Base-by-base conservation (phyloP, 768 basidiomycete genomes). In the Xerocomellus amylosporus region DNA sequence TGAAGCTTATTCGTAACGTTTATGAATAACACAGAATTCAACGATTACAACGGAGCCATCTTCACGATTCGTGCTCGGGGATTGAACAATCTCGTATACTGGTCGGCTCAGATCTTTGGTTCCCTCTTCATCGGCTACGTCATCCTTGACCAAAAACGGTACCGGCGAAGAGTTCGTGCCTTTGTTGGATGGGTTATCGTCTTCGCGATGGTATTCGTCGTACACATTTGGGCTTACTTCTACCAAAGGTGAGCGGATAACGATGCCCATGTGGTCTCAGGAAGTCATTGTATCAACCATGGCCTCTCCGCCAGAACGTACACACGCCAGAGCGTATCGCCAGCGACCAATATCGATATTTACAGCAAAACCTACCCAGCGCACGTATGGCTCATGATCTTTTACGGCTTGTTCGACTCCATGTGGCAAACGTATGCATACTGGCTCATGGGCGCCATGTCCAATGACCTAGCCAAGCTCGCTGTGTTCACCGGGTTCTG, bases 391-490 rank as follows among this genome's bases (percentile, higher is more conserved):
- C 72, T 93, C 19, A 89, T 85, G 71, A 79, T 88, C 53, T 81
- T 84, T 67, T 88, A 81, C 62, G 86, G 89, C n/a, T 59, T 92
- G 3, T 77, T 91, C 47, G 91, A 93, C 55, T 78, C 90, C 1
- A 86, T 90, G 82, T 93, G 88, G 88, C 91, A 93, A 67, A 90
- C 87, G 3, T 83, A 83, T 0, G 83, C 84, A 4, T 90, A 91
- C 69, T 90, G 88, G 88, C 77, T 89, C 61, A 88, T 90, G 82
- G 90, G 91, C 30, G 86, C 88, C 14, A 88, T 93, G 86, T 89
- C 88, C 15, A 91, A 93, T 55, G 82, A 90, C 63, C 83, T 88
- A 3, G 80, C 78, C 5, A 90, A 88, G 68, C 80, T 93, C 20
- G 89, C 91, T 0, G 81, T 90, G 66, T 87, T 93, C 65, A 74